Evolutionary conservation across 768 basidiomycete species (phyloP).

Genomic region (Tulasnella sp.): DNA sequence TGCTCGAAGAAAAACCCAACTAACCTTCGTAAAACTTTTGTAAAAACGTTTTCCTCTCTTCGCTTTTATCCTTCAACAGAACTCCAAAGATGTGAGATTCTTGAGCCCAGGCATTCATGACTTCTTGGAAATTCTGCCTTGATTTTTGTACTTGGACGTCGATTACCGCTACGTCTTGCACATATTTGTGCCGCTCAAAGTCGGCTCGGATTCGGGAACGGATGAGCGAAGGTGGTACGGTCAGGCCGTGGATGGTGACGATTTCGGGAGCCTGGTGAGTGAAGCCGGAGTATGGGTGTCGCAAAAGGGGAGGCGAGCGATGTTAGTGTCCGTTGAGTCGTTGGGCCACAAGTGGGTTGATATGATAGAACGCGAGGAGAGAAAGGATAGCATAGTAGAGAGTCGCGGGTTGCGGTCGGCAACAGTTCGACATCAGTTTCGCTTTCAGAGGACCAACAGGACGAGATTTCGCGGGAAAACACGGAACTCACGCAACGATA

Average conservation of each 20-base stretch:
- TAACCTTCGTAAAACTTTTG: constrained; percentile 80
- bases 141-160: constrained; percentile 83
- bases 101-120: constrained; percentile 91
- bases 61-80: too few relatives aligned
- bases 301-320: too few relatives aligned
- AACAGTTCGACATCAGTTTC: neutral
- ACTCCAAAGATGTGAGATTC: constrained; percentile 73
- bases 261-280: constrained; percentile 81
- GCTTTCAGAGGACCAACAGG: neutral
- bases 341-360: neutral
- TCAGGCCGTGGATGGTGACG: constrained; percentile 72
- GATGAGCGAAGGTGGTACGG: constrained; percentile 69
- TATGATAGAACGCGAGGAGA: neutral
- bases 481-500: constrained; percentile 70
- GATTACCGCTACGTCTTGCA: constrained; percentile 75
- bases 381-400: neutral
- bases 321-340: neutral
- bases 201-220: constrained; percentile 77
- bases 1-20: constrained; percentile 28
- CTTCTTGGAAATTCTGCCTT: constrained; percentile 87
- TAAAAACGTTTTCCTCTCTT: too few relatives aligned
- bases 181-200: constrained; percentile 80
- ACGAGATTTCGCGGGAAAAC: neutral
- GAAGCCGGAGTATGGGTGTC: too few relatives aligned
- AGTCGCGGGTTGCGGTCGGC: neutral